Evolutionary conservation across 2,329 filamentous ascomycete genomes (phyloP).

Genomic region (Diaporthe velutina): DNA sequence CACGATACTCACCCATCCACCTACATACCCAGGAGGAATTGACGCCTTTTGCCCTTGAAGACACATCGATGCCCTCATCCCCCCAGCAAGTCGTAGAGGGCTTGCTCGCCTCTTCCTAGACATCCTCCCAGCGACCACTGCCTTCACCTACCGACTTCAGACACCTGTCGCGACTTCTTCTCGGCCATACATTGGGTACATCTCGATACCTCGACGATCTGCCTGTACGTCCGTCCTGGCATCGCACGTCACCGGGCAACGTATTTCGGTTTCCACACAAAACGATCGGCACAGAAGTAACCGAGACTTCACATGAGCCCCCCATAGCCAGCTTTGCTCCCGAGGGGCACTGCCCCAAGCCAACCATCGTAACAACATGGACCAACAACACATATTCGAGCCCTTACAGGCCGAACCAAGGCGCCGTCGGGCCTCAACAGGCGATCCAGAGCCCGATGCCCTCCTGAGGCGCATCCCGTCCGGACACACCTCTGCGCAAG

Average conservation of each 20-base stretch:
- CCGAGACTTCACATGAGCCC: conserved; percentile 35
- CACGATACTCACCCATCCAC: neutral
- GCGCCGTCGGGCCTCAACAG: conserved; percentile 28
- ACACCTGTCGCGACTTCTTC: neutral
- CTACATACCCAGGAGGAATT: neutral
- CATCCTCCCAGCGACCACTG: neutral
- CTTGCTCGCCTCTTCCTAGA: neutral
- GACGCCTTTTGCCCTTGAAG: neutral
- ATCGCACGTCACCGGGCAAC: neutral
- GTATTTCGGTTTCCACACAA: neutral
- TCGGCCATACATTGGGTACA: neutral
- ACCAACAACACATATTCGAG: conserved; percentile 31
- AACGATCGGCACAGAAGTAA: neutral
- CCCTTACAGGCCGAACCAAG: conserved; percentile 34
- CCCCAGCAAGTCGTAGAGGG: neutral
- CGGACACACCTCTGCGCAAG: conserved; percentile 25
- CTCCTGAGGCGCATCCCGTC: conserved; percentile 19
- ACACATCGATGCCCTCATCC: neutral
- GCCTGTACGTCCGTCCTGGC: neutral
- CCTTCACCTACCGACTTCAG: neutral
- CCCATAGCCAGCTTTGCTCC: conserved; percentile 28
- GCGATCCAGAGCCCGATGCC: conserved; percentile 29
- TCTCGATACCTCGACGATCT: neutral
- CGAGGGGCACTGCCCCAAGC: conserved; percentile 36
- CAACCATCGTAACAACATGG: conserved; percentile 33